These are phyloP conservation scores for Moelleriella libera DNA, from an alignment of 2,329 filamentous ascomycete species.

Conservation along the genomic window DNA sequence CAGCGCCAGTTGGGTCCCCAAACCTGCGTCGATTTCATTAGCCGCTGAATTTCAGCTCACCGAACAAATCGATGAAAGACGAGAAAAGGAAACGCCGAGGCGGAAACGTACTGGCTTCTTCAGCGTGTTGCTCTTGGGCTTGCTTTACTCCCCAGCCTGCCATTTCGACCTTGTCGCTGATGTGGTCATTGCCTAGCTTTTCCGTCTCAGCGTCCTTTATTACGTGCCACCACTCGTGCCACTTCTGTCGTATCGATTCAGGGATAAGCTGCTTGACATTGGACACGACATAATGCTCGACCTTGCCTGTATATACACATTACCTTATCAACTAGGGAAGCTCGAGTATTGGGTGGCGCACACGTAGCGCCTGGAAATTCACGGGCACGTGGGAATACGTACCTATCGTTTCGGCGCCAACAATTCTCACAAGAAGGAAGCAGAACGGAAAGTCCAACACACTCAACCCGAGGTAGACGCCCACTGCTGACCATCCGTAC, in stretches of 20 bases:
- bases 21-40: conserved; percentile 24
- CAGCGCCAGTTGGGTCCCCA: conserved; percentile 72
- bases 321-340: not conserved
- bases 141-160: conserved; percentile 48
- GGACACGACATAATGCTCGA: conserved; percentile 55
- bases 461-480: conserved; percentile 76
- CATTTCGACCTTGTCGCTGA: conserved; percentile 33
- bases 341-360: no score
- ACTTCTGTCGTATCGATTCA: conserved; percentile 39
- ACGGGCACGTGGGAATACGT: conserved; percentile 12
- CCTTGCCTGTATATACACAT: conserved; percentile 26
- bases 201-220: conserved; percentile 31
- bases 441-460: conserved; percentile 90
- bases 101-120: conserved; percentile 57
- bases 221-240: conserved; percentile 32
- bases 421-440: conserved; percentile 69
- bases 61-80: not conserved
- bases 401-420: conserved; percentile 81
- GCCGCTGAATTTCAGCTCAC: not conserved
- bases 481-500: conserved; percentile 86
- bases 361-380: not conserved
- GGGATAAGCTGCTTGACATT: conserved; percentile 45
- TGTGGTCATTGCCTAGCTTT: conserved; percentile 25
- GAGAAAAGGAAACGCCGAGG: not conserved
- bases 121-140: conserved; percentile 44